Conservation (phyloP, 306 rosid genomes). For the Gastrolobium bilobum region DNA sequence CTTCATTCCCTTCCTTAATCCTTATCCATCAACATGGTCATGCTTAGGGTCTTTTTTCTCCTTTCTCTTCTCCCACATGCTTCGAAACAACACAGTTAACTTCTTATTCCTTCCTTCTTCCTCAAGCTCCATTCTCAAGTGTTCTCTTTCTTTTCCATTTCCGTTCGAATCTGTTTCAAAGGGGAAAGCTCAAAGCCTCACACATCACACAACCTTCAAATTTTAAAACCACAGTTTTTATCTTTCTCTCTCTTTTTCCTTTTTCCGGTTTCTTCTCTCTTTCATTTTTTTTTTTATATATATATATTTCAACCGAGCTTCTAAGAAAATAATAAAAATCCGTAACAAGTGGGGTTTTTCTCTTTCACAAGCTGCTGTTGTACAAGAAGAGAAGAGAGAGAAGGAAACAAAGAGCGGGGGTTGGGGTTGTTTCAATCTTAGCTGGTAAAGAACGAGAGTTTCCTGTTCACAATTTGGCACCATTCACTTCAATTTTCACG, state of each 20-base stretch:
- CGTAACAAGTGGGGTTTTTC: background rate
- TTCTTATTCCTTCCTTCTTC: conserved; percentile 52
- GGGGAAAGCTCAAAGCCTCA: conserved; percentile 4
- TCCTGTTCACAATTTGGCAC: conserved; percentile 36
- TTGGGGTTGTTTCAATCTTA: conserved; percentile 20
- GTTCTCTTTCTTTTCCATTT: background rate
- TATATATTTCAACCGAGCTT: conserved; percentile 27
- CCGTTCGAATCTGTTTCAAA: conserved; percentile 44
- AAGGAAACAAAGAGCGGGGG: conserved; percentile 27
- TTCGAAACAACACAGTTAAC: conserved; percentile 33
- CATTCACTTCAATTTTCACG: conserved; percentile 29
- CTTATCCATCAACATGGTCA: conserved; percentile 43
- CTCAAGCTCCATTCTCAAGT: conserved; percentile 53
- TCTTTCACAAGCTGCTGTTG: conserved; percentile 28
- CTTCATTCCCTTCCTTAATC: background rate
- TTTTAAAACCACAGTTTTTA: background rate
- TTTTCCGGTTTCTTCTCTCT: background rate
- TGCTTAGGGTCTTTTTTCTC: conserved; percentile 54
- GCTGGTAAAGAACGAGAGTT: conserved; percentile 19
- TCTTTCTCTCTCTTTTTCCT: background rate
- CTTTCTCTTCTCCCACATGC: conserved; percentile 4
- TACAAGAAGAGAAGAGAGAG: background rate
- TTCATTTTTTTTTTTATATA: background rate
- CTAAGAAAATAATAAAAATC: background rate
- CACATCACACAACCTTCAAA: background rate